Conservation (phyloP, 306 rosid species). For the Begonia fuchsioides region DNA sequence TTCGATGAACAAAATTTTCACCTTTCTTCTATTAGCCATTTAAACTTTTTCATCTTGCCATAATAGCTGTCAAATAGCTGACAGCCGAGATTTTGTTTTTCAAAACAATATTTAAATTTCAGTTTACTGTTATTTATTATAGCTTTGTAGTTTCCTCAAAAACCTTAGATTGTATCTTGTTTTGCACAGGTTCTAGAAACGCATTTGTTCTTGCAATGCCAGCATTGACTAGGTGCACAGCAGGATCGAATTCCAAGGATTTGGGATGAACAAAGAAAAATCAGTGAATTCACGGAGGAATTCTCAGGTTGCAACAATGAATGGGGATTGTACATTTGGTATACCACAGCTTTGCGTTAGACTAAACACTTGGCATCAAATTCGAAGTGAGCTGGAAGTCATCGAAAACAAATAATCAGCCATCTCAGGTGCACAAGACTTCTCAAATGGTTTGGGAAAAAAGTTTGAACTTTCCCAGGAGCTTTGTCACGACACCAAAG, state of each 20-base stretch:
- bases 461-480: constrained; percentile 74
- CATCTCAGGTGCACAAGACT: constrained; percentile 66
- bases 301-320: constrained; percentile 73
- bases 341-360: constrained; percentile 67
- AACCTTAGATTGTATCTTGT: no score
- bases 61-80: no score
- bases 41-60: no score
- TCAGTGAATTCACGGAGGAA: constrained; percentile 67
- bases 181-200: constrained; percentile 61
- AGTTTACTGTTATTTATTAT: not conserved
- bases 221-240: constrained; percentile 75
- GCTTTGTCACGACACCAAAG: no score
- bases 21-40: no score
- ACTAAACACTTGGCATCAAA: constrained; percentile 74
- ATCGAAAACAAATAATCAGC: constrained; percentile 79
- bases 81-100: no score
- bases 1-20: no score
- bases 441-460: constrained; percentile 64
- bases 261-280: constrained; percentile 96
- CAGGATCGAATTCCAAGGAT: constrained; percentile 79
- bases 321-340: constrained; percentile 72
- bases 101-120: no score
- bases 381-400: constrained; percentile 70
- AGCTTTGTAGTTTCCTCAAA: no score
- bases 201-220: constrained; percentile 81